Base-by-base conservation (phyloP, 2,329 filamentous ascomycete species). In the Fusarium kyushuense region DNA sequence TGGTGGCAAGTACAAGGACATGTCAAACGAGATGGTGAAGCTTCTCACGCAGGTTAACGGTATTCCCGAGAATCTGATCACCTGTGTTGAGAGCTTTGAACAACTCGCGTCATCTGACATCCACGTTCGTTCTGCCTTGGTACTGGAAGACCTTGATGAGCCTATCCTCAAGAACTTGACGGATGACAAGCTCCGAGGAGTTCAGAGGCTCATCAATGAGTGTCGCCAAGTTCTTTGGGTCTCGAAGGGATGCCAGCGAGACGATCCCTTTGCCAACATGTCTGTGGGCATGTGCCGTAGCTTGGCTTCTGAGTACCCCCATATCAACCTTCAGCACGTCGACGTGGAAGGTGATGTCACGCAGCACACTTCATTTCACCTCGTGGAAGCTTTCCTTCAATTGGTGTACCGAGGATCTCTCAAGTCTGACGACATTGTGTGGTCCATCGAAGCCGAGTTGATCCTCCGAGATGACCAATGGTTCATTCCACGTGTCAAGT, bases 201-300 rank as follows among this genome's bases (percentile, higher is more conserved):
- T 63, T 5, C 38, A 60, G 13, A 32, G 27, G 12, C 55, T 63
- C 8, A 47, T 60, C 2, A 53, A 60, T 23, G 58, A 35, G 14
- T 41, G 32, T 16, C 48, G 60, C 0, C 52, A 52, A 32, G 21
- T 60, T 2, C 45, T 63, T 1, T 63, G 60, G 51, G 45, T 60
- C 11, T 60, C 60, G 2, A 36, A 30, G 30, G 56, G 60, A 1
- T 63, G 49, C 17, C 52, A 47, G 21, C 43, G 19, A n/a, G 48
- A 38, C 4, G 49, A 60, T 0, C 60, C 60, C 2, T 63, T 41
- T 14, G 43, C 46, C 3, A 63, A 60, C 33, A 63, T 63, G 60
- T 49, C 49, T 5, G 36, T 60, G 1, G 60, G 60, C 23, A 47
- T 63, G 27, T 58, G 60, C 19, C 60, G 60, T 16, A 51, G 43